phyloP scores from a whole-genome alignment of 1,284 basidiomycete species.

The Gomphus bonarii region DNA sequence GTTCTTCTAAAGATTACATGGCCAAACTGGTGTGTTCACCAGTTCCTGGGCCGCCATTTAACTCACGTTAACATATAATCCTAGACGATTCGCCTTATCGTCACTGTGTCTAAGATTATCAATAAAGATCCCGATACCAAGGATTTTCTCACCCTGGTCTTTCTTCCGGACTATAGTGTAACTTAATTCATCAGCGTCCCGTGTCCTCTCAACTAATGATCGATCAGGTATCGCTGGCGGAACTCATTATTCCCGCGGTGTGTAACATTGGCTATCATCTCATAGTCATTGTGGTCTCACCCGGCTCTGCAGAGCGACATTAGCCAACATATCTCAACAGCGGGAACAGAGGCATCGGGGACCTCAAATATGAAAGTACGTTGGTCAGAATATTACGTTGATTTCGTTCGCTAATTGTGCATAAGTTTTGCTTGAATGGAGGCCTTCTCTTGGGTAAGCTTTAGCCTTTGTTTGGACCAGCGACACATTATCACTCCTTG shows the following conservation, averaged over 20 bases:
- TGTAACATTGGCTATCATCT: background rate
- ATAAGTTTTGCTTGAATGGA: slow-evolving; percentile 66
- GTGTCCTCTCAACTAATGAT: background rate
- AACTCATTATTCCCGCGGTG: slow-evolving; percentile 83
- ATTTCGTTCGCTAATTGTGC: background rate
- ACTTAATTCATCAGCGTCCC: background rate
- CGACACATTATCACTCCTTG: slow-evolving; percentile 8
- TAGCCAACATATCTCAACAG: slow-evolving; percentile 88
- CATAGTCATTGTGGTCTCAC: background rate
- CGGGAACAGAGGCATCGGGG: slow-evolving; percentile 83
- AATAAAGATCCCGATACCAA: slow-evolving; percentile 83
- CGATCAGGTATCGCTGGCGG: slow-evolving; percentile 60
- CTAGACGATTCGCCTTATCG: slow-evolving; percentile 84
- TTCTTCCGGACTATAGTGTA: slow-evolving; percentile 79
- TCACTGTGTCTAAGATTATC: slow-evolving; percentile 78
- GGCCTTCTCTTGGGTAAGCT: slow-evolving; percentile 58
- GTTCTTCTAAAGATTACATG: slow-evolving; percentile 47
- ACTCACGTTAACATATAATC: slow-evolving; percentile 6
- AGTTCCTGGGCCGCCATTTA: background rate
- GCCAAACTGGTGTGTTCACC: slow-evolving; percentile 53
- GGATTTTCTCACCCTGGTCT: slow-evolving; percentile 72
- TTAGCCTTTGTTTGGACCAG: slow-evolving; percentile 1
- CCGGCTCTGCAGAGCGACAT: slow-evolving; percentile 42
- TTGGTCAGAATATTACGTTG: slow-evolving; percentile 13
- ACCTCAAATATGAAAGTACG: slow-evolving; percentile 85